Evolutionary conservation across 345 rosid species (phyloP).

Genomic region (Salix udensis): DNA sequence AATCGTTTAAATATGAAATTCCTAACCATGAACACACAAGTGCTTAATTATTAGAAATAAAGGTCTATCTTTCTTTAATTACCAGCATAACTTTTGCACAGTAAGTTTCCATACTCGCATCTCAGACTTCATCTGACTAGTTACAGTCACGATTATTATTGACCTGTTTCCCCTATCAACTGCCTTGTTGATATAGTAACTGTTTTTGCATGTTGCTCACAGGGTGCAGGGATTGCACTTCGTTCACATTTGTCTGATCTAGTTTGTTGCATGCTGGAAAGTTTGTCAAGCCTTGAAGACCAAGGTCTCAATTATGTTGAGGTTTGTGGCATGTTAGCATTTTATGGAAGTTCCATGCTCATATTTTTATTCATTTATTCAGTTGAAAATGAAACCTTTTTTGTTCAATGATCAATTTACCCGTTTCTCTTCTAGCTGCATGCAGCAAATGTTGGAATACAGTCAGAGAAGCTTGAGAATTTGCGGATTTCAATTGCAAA

Average conservation of each 20-base stretch:
- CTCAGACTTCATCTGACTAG: neutral
- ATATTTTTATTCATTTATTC: neutral
- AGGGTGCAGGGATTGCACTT: conserved; percentile 92
- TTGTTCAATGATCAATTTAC: conserved; percentile 8
- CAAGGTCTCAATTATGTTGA: conserved; percentile 96
- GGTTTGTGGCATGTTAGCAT: conserved; percentile 42
- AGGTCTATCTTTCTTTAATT: neutral
- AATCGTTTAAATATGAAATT: neutral
- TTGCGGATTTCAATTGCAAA: conserved; percentile 88
- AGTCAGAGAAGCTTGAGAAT: conserved; percentile 88
- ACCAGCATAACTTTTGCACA: neutral
- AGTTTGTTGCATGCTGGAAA: conserved; percentile 98
- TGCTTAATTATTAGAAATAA: neutral
- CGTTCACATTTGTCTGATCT: conserved; percentile 86
- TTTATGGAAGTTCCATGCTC: neutral
- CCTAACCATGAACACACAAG: neutral
- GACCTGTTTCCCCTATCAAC: neutral
- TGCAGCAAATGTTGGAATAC: conserved; percentile 90
- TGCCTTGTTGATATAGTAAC: neutral
- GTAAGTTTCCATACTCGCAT: neutral
- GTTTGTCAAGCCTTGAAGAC: conserved; percentile 97
- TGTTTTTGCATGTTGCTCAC: conserved; percentile 8
- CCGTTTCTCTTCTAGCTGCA: conserved; percentile 62
- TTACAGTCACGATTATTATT: neutral
- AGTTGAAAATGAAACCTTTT: neutral